Conservation (phyloP, 2,329 filamentous ascomycete species). For the Epichloe sylvatica region DNA sequence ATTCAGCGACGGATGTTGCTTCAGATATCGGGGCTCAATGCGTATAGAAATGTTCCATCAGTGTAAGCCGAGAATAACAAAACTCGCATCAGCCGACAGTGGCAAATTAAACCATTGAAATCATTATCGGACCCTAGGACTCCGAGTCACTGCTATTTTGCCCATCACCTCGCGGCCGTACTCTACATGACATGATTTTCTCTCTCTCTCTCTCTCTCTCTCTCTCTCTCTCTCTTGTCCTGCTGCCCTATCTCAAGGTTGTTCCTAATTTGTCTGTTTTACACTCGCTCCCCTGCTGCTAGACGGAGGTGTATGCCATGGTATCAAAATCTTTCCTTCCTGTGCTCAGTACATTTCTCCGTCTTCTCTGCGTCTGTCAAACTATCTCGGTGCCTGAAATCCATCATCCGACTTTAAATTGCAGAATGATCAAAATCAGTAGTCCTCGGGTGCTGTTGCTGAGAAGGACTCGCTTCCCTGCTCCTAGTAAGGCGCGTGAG, state of each 20-base stretch:
- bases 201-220: not conserved
- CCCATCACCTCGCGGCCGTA: not conserved
- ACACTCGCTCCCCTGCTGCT: not conserved
- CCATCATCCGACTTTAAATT: not conserved
- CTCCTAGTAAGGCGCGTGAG: conserved; percentile 48
- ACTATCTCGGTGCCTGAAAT: not conserved
- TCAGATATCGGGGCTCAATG: no score
- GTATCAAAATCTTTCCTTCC: conserved; percentile 2
- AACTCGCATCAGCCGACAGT: not conserved
- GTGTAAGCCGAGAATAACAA: no score
- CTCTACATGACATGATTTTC: not conserved
- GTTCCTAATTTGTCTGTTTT: not conserved
- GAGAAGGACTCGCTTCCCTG: conserved; percentile 17
- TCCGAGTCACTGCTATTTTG: conserved; percentile 1
- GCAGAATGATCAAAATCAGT: not conserved
- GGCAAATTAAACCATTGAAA: not conserved
- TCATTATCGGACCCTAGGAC: not conserved
- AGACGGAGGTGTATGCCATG: not conserved
- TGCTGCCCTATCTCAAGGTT: not conserved
- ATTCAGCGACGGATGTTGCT: no score
- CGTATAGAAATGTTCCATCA: no score
- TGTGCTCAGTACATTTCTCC: not conserved
- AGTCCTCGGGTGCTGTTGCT: conserved; percentile 9
- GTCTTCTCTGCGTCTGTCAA: not conserved
- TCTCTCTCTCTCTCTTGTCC: not conserved